Evolutionary conservation across 305 asterid genomes (phyloP).

Genomic region (Rubia occidens): DNA sequence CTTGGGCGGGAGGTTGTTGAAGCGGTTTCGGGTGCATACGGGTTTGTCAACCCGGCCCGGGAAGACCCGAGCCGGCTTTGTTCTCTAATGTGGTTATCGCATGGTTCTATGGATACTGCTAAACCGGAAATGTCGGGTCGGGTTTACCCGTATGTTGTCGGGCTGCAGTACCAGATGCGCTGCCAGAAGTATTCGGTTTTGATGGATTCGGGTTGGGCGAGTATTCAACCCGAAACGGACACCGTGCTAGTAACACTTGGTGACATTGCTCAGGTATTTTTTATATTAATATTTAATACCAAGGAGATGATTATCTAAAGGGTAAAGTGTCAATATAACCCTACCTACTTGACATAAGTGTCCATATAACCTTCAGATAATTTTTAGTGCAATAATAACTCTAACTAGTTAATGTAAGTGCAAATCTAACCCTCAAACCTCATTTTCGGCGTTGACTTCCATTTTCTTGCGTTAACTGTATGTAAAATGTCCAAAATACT

Average conservation of each 20-base stretch:
- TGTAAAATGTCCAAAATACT: too few relatives aligned
- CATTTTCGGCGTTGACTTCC: too few relatives aligned
- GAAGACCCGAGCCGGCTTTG: constrained; percentile 25
- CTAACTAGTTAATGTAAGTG: too few relatives aligned
- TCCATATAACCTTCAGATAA: too few relatives aligned
- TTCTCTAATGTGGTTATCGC: constrained; percentile 52
- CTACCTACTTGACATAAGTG: too few relatives aligned
- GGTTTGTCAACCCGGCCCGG: constrained; percentile 42
- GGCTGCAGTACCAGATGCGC: constrained; percentile 45
- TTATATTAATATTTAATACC: neutral
- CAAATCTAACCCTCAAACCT: too few relatives aligned
- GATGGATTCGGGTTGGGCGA: constrained; percentile 68
- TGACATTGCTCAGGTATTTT: constrained; percentile 63
- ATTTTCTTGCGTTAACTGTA: too few relatives aligned
- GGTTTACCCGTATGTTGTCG: constrained; percentile 53
- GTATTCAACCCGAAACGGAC: constrained; percentile 32
- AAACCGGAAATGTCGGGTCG: constrained; percentile 37
- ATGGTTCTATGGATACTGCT: constrained; percentile 12
- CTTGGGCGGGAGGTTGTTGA: constrained; percentile 42
- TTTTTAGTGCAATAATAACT: too few relatives aligned
- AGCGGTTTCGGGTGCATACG: constrained; percentile 38
- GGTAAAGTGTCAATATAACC: too few relatives aligned
- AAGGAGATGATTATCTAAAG: neutral
- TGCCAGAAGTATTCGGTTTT: constrained; percentile 31
- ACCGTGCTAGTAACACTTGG: constrained; percentile 60